Evolutionary conservation across 352 stramenopile species (phyloP).

Genomic region (Phytophthora kernoviae): DNA sequence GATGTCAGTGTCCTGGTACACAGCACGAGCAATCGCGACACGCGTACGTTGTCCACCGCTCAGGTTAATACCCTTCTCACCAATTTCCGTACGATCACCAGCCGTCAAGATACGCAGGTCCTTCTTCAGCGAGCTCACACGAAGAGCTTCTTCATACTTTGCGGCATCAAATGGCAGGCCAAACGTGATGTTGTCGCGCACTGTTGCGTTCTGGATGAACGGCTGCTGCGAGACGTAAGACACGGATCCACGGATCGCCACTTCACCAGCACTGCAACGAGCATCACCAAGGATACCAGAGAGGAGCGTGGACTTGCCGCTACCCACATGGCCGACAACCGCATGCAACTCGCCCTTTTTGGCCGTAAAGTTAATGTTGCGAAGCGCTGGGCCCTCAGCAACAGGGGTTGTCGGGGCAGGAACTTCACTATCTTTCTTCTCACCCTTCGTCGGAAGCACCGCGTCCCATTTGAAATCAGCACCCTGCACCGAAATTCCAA

Average conservation of each 20-base stretch:
- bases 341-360: constrained; percentile 64
- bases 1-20: constrained; percentile 93
- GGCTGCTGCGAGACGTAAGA: constrained; percentile 94
- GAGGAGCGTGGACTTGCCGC: constrained; percentile 66
- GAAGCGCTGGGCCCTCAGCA: constrained; percentile 39
- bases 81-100: constrained; percentile 96
- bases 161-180: constrained; percentile 64
- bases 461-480: constrained; percentile 78
- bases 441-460: constrained; percentile 22
- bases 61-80: constrained; percentile 97
- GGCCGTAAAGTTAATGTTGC: constrained; percentile 72
- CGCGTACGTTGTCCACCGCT: constrained; percentile 95
- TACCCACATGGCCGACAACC: constrained; percentile 55
- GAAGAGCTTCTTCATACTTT: constrained; percentile 56
- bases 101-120: constrained; percentile 54
- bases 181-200: constrained; percentile 98
- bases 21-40: constrained; percentile 90
- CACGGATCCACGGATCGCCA: constrained; percentile 85
- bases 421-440: constrained; percentile 45
- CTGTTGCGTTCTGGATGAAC: constrained; percentile 96
- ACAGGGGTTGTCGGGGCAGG: constrained; percentile 10
- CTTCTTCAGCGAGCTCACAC: constrained; percentile 54
- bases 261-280: constrained; percentile 37
- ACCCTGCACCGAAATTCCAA: constrained; percentile 53
- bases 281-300: constrained; percentile 50